These are phyloP conservation scores for Morella rubra DNA, from an alignment of 306 rosid species.

Conservation along the genomic window DNA sequence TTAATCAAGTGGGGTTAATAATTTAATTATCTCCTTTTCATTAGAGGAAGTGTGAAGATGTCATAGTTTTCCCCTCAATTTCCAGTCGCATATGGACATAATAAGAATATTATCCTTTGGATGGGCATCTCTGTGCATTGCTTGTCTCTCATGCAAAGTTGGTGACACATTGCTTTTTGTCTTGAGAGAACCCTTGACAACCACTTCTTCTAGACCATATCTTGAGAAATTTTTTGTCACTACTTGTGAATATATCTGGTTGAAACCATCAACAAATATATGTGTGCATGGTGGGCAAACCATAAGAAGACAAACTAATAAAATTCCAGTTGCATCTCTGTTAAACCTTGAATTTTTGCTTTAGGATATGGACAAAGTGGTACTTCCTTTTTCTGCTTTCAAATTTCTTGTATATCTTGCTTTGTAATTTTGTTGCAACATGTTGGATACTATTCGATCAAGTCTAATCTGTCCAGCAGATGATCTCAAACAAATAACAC, in stretches of 20 bases:
- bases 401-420: neutral
- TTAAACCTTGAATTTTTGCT: neutral
- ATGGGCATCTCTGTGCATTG: neutral
- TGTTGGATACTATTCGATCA: neutral
- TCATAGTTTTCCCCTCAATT: neutral
- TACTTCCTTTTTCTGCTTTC: neutral
- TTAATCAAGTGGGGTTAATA: neutral
- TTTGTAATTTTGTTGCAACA: neutral
- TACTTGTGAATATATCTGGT: neutral
- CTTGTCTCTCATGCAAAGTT: neutral
- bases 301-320: neutral
- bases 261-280: neutral
- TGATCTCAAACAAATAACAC: neutral
- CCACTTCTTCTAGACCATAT: neutral
- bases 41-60: neutral
- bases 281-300: neutral
- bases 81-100: neutral
- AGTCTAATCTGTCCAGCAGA: neutral
- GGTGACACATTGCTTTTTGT: neutral
- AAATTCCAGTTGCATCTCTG: neutral
- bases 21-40: constrained; percentile 4
- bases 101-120: neutral
- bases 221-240: neutral
- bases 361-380: neutral
- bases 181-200: neutral